Evolutionary conservation across 2,329 filamentous ascomycete genomes (phyloP).

Genomic region (Ceratocystis colombiana): DNA sequence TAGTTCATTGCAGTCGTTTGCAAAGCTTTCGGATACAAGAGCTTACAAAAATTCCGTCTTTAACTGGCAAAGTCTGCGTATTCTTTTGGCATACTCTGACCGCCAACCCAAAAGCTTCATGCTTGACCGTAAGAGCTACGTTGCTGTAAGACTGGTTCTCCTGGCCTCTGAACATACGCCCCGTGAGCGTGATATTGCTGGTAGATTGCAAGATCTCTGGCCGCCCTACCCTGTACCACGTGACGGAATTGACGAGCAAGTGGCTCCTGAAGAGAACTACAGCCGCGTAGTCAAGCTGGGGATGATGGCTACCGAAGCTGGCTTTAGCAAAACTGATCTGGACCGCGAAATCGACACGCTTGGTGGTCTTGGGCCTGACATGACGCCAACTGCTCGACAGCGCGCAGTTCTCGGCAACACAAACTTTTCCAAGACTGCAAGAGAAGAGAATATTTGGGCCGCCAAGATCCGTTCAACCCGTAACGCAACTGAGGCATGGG

Average conservation of each 20-base stretch:
- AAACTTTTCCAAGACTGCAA: neutral
- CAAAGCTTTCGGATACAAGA: constrained; percentile 30
- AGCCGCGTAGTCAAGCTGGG: constrained; percentile 46
- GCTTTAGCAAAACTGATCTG: constrained; percentile 40
- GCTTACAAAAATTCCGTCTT: constrained; percentile 36
- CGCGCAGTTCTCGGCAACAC: constrained; percentile 29
- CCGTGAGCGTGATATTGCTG: constrained; percentile 41
- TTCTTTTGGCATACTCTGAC: constrained; percentile 44
- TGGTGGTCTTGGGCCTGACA: constrained; percentile 43
- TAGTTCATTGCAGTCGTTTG: constrained; percentile 32
- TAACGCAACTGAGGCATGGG: constrained; percentile 53
- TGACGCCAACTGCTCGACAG: constrained; percentile 49
- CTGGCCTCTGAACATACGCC: constrained; percentile 44
- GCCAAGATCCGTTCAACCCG: constrained; percentile 49
- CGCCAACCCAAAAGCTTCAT: constrained; percentile 40
- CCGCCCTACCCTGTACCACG: constrained; percentile 49
- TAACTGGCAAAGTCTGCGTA: constrained; percentile 50
- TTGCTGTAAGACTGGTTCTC: constrained; percentile 45
- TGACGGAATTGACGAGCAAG: constrained; percentile 50
- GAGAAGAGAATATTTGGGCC: constrained; percentile 38
- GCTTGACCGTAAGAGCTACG: constrained; percentile 44
- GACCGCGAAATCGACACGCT: constrained; percentile 43
- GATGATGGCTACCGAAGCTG: constrained; percentile 46
- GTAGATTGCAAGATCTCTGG: constrained; percentile 45
- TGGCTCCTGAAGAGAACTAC: constrained; percentile 42